Evolutionary conservation across 129 eudicot species (phyloP), one percentile per base, ranked within the genome.

Genomic region (Helichrysum umbraculigerum): DNA sequence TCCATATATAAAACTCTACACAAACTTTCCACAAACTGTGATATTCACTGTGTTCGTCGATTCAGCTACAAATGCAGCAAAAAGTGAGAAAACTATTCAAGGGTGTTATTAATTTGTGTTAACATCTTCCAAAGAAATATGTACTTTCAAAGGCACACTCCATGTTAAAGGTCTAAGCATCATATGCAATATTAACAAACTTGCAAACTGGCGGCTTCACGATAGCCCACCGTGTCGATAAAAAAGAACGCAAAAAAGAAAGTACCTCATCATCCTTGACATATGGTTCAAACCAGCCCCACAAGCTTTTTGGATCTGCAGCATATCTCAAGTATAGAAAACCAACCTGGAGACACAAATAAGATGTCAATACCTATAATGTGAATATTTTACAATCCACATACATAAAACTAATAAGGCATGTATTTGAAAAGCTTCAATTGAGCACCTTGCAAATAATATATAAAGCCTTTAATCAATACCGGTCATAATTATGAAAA

Each of bases 231-330:
- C 1, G 25, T 19, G 67, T 19, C 42, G 35, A 63, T 12, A 3
- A 7, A 22, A 25, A 65, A 30, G 12, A 11, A 52, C 54, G 10
- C 12, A 57, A 35, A 3, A 74, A 78, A 42, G 17, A 65, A 39
- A 81, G 58, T 94, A 94, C 97, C 98, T 94, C 98, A 6, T 88
- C 96, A 86, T 94, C 98, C 84, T 84, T 87, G 70, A 94, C 66
- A 77, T 91, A 94, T 29, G 93, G 96, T 78, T 94, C 98, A 81
- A 87, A 91, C 98, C 98, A 94, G 58, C 86, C 86, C 98, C 98
- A 94, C 75, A 94, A 81, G 9, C 93, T 87, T 79, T 94, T 94
- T 14, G 98, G 90, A 79, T 94, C 98, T 58, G 96, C 98, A 78
- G 93, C 96, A 89, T 91, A 91, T 79, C 98, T 84, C 70, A 94